Evolutionary conservation across 768 basidiomycete species (phyloP).

Genomic region (Mycena indigotica): DNA sequence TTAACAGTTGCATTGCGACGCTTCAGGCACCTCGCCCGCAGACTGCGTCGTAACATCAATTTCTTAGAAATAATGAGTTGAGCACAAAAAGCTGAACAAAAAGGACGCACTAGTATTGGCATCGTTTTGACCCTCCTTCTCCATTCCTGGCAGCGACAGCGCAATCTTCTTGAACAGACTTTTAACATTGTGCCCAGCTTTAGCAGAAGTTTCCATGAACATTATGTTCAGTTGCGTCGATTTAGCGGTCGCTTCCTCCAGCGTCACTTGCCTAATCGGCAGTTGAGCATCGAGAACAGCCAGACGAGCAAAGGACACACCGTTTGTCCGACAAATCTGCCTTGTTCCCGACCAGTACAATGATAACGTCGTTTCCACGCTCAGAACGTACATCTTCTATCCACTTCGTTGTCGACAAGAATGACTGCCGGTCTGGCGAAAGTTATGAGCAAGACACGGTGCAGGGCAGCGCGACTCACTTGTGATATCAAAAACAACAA

Average conservation of each 20-base stretch:
- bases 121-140: slow-evolving; percentile 70
- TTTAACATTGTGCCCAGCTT: slow-evolving; percentile 99
- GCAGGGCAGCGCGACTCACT: slow-evolving; percentile 54
- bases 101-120: slow-evolving; percentile 53
- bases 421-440: slow-evolving; percentile 86
- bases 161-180: slow-evolving; percentile 99
- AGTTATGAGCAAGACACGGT: slow-evolving; percentile 5
- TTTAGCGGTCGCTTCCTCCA: slow-evolving; percentile 94
- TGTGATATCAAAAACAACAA: slow-evolving; percentile 98
- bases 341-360: slow-evolving; percentile 98
- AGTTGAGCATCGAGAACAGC: no score
- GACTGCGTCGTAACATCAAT: slow-evolving; percentile 86
- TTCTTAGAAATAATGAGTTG: slow-evolving; percentile 49
- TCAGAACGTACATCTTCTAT: slow-evolving; percentile 99
- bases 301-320: slow-evolving; percentile 56
- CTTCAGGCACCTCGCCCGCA: slow-evolving; percentile 75
- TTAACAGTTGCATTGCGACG: slow-evolving; percentile 84
- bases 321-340: slow-evolving; percentile 98
- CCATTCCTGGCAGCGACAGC: slow-evolving; percentile 95
- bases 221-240: slow-evolving; percentile 90
- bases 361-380: slow-evolving; percentile 96
- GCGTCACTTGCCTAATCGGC: slow-evolving; percentile 88
- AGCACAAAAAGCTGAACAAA: neutral
- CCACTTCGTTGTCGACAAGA: slow-evolving; percentile 98
- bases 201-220: slow-evolving; percentile 99